Evolutionary conservation across 1,284 basidiomycete species (phyloP), one percentile per base, ranked within the genome.

Genomic region (Malassezia dermatis): DNA sequence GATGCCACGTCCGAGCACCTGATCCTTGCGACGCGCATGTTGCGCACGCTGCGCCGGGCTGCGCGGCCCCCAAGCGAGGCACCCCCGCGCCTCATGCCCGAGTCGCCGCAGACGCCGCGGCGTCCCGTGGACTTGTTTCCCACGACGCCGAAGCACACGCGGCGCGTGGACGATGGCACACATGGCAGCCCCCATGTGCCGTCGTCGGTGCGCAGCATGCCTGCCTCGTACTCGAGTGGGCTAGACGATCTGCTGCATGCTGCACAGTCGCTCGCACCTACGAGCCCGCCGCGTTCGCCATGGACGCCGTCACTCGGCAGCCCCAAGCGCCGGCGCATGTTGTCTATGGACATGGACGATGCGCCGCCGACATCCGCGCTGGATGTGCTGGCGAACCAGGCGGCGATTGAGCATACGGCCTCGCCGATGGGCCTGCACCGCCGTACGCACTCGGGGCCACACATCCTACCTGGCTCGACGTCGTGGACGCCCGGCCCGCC

Each of bases 1-100:
- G 77, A 78, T 59, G 77, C 77, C 41, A 75, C 76, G 54, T 66
- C 76, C 10, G 77, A 77, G 53, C 75, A 76, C 37, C 66, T 78
- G 13, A 63, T 78, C 34, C 66, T 75, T 8, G 76, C 76, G 3
- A 74, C 74, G n/a, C 58, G 71, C 27, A 62, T 69, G 28, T 47
- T 70, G 44, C 66, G 67, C 35, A 65, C 67, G 41, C 34, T 67
- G 46, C 63, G 65, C 15, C 64, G 62, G 30, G 57, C 63, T 40
- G 51, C 51, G 26, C 45, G 44, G 32, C 53, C 45, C 17, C 23
- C 26, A 7, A 17, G n/a, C 13, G 30, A 23, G 2, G 21, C 48
- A 4, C 50, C 54, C 17, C 19, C 44, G 13, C 27, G 50, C 23
- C 17, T 17, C n/a, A 31, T 8, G 32, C 28, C 27, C 2, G 26